Evolutionary conservation across 345 rosid genomes (phyloP).

Genomic region (Bruguiera parviflora): DNA sequence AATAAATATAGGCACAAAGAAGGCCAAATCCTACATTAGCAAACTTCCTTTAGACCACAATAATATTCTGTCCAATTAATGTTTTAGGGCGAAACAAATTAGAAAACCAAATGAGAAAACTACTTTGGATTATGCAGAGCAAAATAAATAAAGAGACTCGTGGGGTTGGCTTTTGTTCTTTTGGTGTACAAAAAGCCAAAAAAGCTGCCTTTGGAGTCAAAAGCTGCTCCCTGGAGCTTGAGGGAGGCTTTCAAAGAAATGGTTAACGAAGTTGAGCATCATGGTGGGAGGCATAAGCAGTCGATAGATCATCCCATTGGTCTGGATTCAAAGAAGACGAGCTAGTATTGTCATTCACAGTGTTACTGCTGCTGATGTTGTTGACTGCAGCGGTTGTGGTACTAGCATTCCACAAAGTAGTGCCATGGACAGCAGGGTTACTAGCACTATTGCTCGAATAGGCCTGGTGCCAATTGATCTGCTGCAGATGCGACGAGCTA

Average conservation of each 20-base stretch:
- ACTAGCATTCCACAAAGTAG: conserved; percentile 33
- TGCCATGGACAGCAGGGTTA: conserved; percentile 26
- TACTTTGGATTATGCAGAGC: conserved; percentile 2
- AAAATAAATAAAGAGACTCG: neutral
- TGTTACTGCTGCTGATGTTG: neutral
- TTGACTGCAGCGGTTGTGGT: conserved; percentile 15
- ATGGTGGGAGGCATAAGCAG: conserved; percentile 32
- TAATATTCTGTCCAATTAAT: conserved; percentile 6
- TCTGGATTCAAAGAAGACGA: conserved; percentile 35
- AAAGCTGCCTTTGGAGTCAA: conserved; percentile 6
- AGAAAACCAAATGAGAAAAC: conserved; percentile 3
- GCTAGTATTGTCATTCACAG: neutral
- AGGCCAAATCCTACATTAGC: neutral
- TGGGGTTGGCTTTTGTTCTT: neutral
- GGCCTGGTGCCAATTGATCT: conserved; percentile 32
- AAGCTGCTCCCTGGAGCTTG: neutral
- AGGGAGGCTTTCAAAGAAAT: conserved; percentile 1
- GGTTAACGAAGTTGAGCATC: conserved; percentile 2
- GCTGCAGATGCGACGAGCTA: conserved; percentile 14
- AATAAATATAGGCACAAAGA: conserved; percentile 15
- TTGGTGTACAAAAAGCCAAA: conserved; percentile 14
- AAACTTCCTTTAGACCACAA: conserved; percentile 8
- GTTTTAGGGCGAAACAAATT: conserved; percentile 1
- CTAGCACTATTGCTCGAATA: conserved; percentile 9
- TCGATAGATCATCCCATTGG: conserved; percentile 33